phyloP scores from a whole-genome alignment of 441 rosid genomes.

The Pelargonium cotyledonis region DNA sequence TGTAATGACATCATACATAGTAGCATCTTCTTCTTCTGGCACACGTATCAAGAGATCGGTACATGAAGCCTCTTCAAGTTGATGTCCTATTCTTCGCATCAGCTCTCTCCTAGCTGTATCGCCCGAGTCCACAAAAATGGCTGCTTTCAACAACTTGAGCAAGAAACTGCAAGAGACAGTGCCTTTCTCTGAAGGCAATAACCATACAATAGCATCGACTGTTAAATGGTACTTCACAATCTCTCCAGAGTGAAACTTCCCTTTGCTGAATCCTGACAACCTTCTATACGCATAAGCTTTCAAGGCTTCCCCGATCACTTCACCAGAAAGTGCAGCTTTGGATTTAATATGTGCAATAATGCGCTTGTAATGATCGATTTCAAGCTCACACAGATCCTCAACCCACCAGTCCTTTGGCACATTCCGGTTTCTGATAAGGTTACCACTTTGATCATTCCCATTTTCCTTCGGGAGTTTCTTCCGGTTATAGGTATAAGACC shows the following conservation, averaged over 20 bases:
- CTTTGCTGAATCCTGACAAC: constrained; percentile 63
- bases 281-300: constrained; percentile 67
- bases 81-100: constrained; percentile 48
- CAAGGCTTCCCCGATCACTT: constrained; percentile 70
- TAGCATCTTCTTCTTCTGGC: constrained; percentile 24
- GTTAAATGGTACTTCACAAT: constrained; percentile 42
- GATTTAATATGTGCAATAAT: constrained; percentile 57
- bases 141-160: constrained; percentile 69
- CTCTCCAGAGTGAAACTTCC: constrained; percentile 42
- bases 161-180: constrained; percentile 70
- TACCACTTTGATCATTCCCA: constrained; percentile 19
- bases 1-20: constrained; percentile 59
- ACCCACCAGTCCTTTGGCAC: constrained; percentile 99
- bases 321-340: constrained; percentile 68
- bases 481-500: constrained; percentile 83
- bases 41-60: constrained; percentile 56
- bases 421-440: not conserved
- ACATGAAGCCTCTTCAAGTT: constrained; percentile 65
- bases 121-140: constrained; percentile 53
- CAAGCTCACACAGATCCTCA: constrained; percentile 85
- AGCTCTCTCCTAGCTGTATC: constrained; percentile 45
- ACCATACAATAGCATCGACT: constrained; percentile 56
- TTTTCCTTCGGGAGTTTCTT: constrained; percentile 34
- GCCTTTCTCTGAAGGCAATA: constrained; percentile 58
- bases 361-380: constrained; percentile 62